These are phyloP conservation scores for Allodekkera sacchari DNA, from an alignment of 805 yeast species.

Conservation along the genomic window DNA sequence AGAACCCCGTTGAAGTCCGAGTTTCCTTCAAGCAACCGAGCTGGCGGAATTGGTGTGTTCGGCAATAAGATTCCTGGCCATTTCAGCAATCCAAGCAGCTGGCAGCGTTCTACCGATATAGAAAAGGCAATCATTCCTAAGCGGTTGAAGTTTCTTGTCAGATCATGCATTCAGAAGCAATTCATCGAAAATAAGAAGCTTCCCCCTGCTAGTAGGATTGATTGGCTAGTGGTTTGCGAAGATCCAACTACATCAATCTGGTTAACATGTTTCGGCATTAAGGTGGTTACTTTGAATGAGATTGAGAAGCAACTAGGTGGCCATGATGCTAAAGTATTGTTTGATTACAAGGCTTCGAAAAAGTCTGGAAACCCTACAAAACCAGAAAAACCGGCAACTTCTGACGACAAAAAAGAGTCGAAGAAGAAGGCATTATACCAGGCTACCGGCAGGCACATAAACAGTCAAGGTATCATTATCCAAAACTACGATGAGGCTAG, in stretches of 20 bases:
- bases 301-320: slow-evolving; percentile 27
- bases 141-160: slow-evolving; percentile 44
- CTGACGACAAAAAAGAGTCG: not conserved
- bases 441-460: not conserved
- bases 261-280: slow-evolving; percentile 47
- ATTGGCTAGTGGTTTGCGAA: slow-evolving; percentile 58
- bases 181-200: slow-evolving; percentile 29
- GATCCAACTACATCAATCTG: slow-evolving; percentile 45
- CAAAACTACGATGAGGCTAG: slow-evolving; percentile 18
- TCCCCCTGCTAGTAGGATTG: slow-evolving; percentile 10
- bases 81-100: slow-evolving; percentile 4
- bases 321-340: slow-evolving; percentile 1
- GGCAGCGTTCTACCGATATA: not conserved
- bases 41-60: slow-evolving; percentile 9
- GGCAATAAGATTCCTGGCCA: slow-evolving; percentile 14
- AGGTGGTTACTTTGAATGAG: slow-evolving; percentile 42
- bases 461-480: too few relatives aligned
- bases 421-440: not conserved
- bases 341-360: slow-evolving; percentile 9
- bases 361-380: slow-evolving; percentile 1
- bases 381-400: not conserved
- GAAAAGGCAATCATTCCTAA: slow-evolving; percentile 40
- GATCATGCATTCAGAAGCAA: slow-evolving; percentile 50
- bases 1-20: slow-evolving; percentile 35
- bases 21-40: slow-evolving; percentile 11